Evolutionary conservation across 257 asterid species (phyloP), one percentile per base, ranked within the genome.

Genomic region (Solanum peruvianum): DNA sequence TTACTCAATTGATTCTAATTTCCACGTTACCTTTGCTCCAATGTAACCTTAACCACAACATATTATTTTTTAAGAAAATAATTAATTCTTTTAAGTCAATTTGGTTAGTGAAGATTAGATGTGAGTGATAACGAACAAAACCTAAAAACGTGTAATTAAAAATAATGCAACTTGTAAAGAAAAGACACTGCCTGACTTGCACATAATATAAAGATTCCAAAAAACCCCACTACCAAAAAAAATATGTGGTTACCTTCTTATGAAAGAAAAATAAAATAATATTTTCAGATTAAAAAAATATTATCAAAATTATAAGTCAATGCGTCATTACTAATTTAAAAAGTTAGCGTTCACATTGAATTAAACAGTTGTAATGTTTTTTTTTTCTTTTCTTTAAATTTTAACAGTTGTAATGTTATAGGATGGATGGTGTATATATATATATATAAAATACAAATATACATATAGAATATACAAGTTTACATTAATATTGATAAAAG

Each of bases 361-460:
- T 62, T n/a, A 62, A 87, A 88, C 72, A 73, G 69, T 73, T 75
- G 75, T 29, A 44, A 69, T 42, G 11, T 52, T 69, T 31, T 31
- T 33, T 33, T 3, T 33, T 33, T 33, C 0, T 33, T 33, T 33
- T 33, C 3, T 33, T 33, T 3, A 3, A 33, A 3, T 3, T 33
- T 33, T 3, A 87, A 88, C 72, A 73, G 69, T 73, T 75, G 75
- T 29, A 44, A 69, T 44, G 11, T 52, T 69, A 82, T 82, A 76
- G 89, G 88, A 14, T 64, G 88, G 90, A 42, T 84, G 87, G 90
- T 80, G 1, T 35, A 35, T 35, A 35, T 35, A 33, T 35, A 73
- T 70, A 81, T 29, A 20, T 2, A 62, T 11, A 62, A n/a, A 73
- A 20, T 21, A 29, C n/a, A 75, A n/a, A 66, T 87, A 14, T 21